phyloP scores from a whole-genome alignment of 1,284 basidiomycete genomes.

The Leccinum discolor region DNA sequence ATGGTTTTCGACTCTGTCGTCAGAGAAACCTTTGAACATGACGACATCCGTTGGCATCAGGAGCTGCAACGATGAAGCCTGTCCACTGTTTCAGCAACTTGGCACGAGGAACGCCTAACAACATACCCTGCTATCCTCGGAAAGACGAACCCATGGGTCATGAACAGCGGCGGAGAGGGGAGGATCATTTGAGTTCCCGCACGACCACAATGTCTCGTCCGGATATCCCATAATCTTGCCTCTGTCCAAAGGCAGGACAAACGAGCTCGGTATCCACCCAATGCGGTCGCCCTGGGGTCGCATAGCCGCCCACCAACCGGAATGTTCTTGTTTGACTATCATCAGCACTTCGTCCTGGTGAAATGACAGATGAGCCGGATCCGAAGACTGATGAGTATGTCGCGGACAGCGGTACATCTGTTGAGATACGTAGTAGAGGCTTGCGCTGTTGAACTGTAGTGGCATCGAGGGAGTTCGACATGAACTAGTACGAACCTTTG shows the following conservation, averaged over 20 bases:
- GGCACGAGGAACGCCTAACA: background rate
- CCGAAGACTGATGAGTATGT: conserved; percentile 40
- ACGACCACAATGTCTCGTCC: conserved; percentile 6
- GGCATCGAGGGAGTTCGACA: conserved; percentile 6
- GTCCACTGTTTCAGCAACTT: conserved; percentile 9
- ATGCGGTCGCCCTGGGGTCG: conserved; percentile 50
- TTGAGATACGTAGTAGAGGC: conserved; percentile 46
- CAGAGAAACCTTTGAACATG: conserved; percentile 8
- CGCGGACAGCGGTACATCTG: conserved; percentile 44
- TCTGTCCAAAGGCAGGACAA: conserved; percentile 42
- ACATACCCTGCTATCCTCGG: conserved; percentile 22
- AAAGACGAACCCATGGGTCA: conserved; percentile 20
- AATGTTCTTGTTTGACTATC: conserved; percentile 65
- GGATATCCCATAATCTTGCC: conserved; percentile 5
- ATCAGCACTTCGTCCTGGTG: conserved; percentile 64
- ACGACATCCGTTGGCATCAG: conserved; percentile 22
- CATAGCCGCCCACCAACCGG: conserved; percentile 81
- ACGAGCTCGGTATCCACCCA: conserved; percentile 74
- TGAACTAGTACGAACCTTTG: background rate
- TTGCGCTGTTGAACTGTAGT: conserved; percentile 28
- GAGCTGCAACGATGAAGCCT: conserved; percentile 19
- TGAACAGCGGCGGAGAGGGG: conserved; percentile 15
- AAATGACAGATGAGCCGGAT: conserved; percentile 63
- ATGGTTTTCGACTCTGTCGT: conserved; percentile 6
- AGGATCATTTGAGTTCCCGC: conserved; percentile 4